Evolutionary conservation across 2,329 filamentous ascomycete species (phyloP).

Genomic region (Elsinoe batatas): DNA sequence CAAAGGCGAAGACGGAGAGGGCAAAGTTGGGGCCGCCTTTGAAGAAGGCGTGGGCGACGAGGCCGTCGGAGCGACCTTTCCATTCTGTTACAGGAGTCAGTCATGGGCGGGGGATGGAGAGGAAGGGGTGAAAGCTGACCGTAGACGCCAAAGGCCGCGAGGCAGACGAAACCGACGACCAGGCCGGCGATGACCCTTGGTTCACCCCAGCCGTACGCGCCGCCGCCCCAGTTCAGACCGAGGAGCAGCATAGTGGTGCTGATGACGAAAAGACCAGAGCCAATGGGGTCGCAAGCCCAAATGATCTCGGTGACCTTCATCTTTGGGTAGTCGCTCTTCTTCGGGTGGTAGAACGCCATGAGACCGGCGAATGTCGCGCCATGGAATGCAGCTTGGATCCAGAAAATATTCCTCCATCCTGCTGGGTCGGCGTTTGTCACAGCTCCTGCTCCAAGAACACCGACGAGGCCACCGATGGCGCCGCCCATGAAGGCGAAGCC

Average conservation of each 20-base stretch:
- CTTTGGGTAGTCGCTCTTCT: slow-evolving; percentile 18
- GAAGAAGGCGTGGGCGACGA: slow-evolving; percentile 49
- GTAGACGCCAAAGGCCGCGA: slow-evolving; percentile 22
- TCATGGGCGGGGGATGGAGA: neutral
- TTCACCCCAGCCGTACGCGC: slow-evolving; percentile 30
- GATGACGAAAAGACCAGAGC: slow-evolving; percentile 27
- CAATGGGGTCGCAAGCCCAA: slow-evolving; percentile 23
- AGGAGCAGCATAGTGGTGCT: slow-evolving; percentile 23
- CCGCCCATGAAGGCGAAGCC: slow-evolving; percentile 44
- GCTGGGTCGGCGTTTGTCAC: slow-evolving; percentile 39
- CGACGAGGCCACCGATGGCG: slow-evolving; percentile 42
- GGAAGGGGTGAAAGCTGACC: neutral
- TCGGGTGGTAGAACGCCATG: slow-evolving; percentile 39
- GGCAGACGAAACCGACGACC: slow-evolving; percentile 20
- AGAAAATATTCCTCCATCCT: slow-evolving; percentile 50
- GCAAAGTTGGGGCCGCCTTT: slow-evolving; percentile 44
- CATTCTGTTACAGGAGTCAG: slow-evolving; percentile 34
- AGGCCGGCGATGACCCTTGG: slow-evolving; percentile 27
- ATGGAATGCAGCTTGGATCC: slow-evolving; percentile 49
- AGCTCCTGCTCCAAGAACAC: slow-evolving; percentile 42
- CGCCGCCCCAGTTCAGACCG: slow-evolving; percentile 30
- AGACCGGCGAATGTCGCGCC: slow-evolving; percentile 39
- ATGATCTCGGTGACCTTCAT: slow-evolving; percentile 7
- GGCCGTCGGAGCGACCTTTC: slow-evolving; percentile 45
- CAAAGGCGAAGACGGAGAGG: slow-evolving; percentile 46